These are phyloP conservation scores for Gossypium turneri DNA, from an alignment of 345 rosid genomes.

Conservation along the genomic window DNA sequence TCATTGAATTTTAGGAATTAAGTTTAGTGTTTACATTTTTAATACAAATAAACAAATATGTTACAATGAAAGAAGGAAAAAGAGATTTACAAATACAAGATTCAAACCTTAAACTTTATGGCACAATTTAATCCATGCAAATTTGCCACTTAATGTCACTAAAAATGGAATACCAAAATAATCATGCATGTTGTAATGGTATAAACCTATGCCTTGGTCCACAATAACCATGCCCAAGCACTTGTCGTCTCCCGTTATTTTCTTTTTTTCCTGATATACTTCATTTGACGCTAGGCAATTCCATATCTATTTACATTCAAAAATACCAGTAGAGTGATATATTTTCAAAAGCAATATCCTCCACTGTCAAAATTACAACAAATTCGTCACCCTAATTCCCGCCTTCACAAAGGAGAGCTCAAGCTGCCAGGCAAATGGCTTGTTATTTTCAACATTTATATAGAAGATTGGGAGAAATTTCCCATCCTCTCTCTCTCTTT, in stretches of 20 bases:
- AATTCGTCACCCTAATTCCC: constrained; percentile 10
- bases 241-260: constrained; percentile 2
- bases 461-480: background rate
- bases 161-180: too few relatives aligned
- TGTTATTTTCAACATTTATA: constrained; percentile 7
- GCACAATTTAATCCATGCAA: too few relatives aligned
- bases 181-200: background rate
- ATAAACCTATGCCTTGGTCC: constrained; percentile 5
- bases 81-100: too few relatives aligned
- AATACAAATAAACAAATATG: too few relatives aligned
- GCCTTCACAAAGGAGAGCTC: constrained; percentile 14
- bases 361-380: constrained; percentile 24
- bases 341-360: constrained; percentile 24
- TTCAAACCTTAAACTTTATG: too few relatives aligned
- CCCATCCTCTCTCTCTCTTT: constrained; percentile 12
- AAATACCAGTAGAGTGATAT: constrained; percentile 8
- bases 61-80: too few relatives aligned
- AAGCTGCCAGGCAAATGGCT: background rate
- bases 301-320: constrained; percentile 36
- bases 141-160: too few relatives aligned
- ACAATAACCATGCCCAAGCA: constrained; percentile 6
- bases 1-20: too few relatives aligned
- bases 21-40: too few relatives aligned
- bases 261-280: constrained; percentile 27
- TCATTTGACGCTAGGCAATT: constrained; percentile 24